Conservation (phyloP, 371 early-diverging fungal genomes). For the Apophysomyces elegans region DNA sequence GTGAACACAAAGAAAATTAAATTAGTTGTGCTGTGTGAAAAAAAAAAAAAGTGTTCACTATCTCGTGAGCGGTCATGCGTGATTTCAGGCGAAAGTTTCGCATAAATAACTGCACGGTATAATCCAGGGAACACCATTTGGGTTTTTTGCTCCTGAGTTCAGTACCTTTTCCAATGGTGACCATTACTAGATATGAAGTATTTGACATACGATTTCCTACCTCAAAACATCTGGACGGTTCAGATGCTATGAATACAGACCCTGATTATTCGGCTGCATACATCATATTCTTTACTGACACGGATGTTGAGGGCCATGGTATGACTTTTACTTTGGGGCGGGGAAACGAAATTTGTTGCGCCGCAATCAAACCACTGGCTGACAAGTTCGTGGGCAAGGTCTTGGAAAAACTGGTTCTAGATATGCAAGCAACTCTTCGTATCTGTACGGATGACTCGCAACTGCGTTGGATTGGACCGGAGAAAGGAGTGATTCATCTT, state of each 20-base stretch:
- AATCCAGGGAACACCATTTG: too few relatives aligned
- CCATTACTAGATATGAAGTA: conserved; percentile 49
- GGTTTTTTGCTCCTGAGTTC: too few relatives aligned
- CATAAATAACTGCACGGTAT: too few relatives aligned
- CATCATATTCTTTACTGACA: conserved; percentile 50
- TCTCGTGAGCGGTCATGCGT: too few relatives aligned
- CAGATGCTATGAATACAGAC: conserved; percentile 59
- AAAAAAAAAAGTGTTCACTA: too few relatives aligned
- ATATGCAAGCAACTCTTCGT: conserved; percentile 53
- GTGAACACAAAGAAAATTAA: conserved; percentile 17
- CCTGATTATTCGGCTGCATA: conserved; percentile 61
- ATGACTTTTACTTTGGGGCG: conserved; percentile 59
- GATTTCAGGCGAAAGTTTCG: too few relatives aligned
- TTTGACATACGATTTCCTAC: conserved; percentile 59
- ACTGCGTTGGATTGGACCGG: conserved; percentile 59
- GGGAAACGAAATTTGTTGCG: conserved; percentile 51
- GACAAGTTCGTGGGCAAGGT: conserved; percentile 46
- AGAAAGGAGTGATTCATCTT: conserved; percentile 56
- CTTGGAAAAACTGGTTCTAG: conserved; percentile 31
- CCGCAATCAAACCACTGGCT: conserved; percentile 48
- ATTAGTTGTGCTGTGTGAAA: too few relatives aligned
- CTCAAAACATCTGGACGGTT: conserved; percentile 49
- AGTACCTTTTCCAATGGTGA: not conserved
- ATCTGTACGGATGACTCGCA: conserved; percentile 57
- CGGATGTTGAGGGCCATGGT: conserved; percentile 46